A percentile compares a stretch with the other conserved stretches of the same genome.
Conservation (phyloP, 208 protist genomes). For the Crithidia bombi region DNA sequence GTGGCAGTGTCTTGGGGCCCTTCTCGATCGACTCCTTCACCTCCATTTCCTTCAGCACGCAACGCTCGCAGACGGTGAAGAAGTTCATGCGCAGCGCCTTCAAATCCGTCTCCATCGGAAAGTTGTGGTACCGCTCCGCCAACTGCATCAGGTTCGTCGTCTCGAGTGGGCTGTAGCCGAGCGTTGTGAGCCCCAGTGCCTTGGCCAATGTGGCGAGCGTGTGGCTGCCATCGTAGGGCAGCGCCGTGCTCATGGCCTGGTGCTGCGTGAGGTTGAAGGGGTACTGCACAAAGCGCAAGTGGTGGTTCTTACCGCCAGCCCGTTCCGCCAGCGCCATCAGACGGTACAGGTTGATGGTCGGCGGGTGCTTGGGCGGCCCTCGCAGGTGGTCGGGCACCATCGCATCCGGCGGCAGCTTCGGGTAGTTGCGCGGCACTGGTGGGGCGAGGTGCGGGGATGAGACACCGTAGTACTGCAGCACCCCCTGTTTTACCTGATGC, state of each 20-base stretch:
- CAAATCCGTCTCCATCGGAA: constrained; percentile 83
- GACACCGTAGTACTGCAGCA: constrained; percentile 89
- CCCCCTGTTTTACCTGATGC: constrained; percentile 72
- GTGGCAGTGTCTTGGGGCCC: constrained; percentile 71
- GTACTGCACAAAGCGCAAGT: constrained; percentile 89
- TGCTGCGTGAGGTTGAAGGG: constrained; percentile 85
- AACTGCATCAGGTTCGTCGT: constrained; percentile 83
- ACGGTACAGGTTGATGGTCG: constrained; percentile 77
- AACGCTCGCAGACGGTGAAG: constrained; percentile 82
- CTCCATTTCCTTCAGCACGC: constrained; percentile 89
- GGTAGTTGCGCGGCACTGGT: constrained; percentile 73
- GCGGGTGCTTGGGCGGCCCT: constrained; percentile 44
- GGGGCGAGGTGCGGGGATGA: constrained; percentile 77
- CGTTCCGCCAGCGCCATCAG: constrained; percentile 71
- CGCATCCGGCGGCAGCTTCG: constrained; percentile 75
- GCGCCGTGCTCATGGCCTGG: constrained; percentile 74
- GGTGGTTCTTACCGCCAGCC: constrained; percentile 65
- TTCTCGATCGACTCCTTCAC: constrained; percentile 87
- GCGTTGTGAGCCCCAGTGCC: constrained; percentile 68
- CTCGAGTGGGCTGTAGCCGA: constrained; percentile 86
- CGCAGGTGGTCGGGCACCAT: constrained; percentile 80
- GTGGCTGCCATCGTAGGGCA: constrained; percentile 86
- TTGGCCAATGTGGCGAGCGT: constrained; percentile 71
- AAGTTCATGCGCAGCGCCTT: constrained; percentile 88
- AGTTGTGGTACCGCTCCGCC: constrained; percentile 91